Evolutionary conservation across 176 grass and related monocot genomes (phyloP), one percentile per base, ranked within the genome.

Genomic region (Rhynchospora tenuis): DNA sequence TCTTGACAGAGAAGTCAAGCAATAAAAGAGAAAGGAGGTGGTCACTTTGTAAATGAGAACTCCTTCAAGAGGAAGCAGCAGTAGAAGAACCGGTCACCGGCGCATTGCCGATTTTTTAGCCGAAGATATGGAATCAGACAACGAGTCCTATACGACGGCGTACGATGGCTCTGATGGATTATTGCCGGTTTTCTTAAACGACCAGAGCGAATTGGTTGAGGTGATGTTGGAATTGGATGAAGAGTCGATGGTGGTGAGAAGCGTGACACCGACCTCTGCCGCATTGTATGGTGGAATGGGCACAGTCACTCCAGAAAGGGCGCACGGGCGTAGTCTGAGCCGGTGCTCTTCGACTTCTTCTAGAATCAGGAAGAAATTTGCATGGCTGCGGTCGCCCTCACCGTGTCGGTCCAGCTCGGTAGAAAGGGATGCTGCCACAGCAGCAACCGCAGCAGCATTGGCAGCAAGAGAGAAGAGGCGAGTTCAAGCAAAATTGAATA

Each of bases 191-290:
- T 99, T 99, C 73, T 88, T 93, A 79, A 80, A 79, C 72, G 93
- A 99, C 80, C 96, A 95, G 86, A 85, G 89, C 10, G 96, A 95
- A 82, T 90, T 99, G 52, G 96, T 99, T 44, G 96, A 99, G 91
- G 96, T 99, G 51, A 99, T 92, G 96, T 91, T 99, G 85, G 93
- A 99, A 90, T 85, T 99, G 8, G 93, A 99, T 75, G 96, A 99
- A 88, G 93, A 99, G 64, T 99, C 96, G 69, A 99, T 99, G 96
- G 93, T 99, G 70, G 93, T 99, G 51, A 91, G 96, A 60, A 99
- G 96, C 79, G 96, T 99, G 75, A 99, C 96, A 6, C 96, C 91
- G 80, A 99, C 96, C 12, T 44, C 27, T 43, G 83, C 91, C 3
- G 52, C 88, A 42, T 66, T 93, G 54, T 83, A 91, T 70, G n/a